phyloP scores from a whole-genome alignment of 768 basidiomycete species.

The Lactarius sp. region DNA sequence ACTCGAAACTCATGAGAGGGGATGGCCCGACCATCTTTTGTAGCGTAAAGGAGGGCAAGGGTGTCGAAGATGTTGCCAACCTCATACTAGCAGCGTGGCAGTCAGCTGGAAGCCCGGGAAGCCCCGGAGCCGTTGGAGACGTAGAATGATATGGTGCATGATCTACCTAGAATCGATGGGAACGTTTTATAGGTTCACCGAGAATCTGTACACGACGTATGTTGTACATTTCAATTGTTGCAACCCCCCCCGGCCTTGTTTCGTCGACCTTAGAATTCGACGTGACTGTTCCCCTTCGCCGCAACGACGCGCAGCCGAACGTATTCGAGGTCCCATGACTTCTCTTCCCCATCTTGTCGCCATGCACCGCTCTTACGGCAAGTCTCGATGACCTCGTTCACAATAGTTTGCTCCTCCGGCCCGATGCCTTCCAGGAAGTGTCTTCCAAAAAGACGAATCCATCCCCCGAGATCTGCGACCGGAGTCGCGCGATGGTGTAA shows the following conservation, averaged over 20 bases:
- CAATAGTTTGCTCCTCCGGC: slow-evolving; percentile 6
- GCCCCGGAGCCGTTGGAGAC: slow-evolving; percentile 34
- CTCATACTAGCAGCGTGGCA: slow-evolving; percentile 89
- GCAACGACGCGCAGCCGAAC: slow-evolving; percentile 21
- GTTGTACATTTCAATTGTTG: neutral
- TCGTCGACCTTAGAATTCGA: neutral
- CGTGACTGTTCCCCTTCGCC: neutral
- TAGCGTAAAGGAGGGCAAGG: slow-evolving; percentile 71
- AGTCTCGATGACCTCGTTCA: slow-evolving; percentile 13
- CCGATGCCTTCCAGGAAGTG: slow-evolving; percentile 15
- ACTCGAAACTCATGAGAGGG: slow-evolving; percentile 96
- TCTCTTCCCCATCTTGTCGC: slow-evolving; percentile 9
- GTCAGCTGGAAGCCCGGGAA: slow-evolving; percentile 70
- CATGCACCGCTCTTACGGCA: slow-evolving; percentile 13
- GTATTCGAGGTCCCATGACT: slow-evolving; percentile 19
- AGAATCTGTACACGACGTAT: neutral
- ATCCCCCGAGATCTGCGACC: slow-evolving; percentile 13
- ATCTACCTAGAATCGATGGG: neutral
- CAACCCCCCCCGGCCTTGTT: neutral
- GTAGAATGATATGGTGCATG: neutral
- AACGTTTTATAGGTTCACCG: neutral
- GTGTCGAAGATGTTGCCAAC: slow-evolving; percentile 75
- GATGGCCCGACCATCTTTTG: slow-evolving; percentile 91
- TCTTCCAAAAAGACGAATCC: slow-evolving; percentile 20
- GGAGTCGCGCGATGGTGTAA: slow-evolving; percentile 17